Evolutionary conservation across 371 early-diverging fungal genomes (phyloP).

Genomic region (Phascolomyces articulosus): DNA sequence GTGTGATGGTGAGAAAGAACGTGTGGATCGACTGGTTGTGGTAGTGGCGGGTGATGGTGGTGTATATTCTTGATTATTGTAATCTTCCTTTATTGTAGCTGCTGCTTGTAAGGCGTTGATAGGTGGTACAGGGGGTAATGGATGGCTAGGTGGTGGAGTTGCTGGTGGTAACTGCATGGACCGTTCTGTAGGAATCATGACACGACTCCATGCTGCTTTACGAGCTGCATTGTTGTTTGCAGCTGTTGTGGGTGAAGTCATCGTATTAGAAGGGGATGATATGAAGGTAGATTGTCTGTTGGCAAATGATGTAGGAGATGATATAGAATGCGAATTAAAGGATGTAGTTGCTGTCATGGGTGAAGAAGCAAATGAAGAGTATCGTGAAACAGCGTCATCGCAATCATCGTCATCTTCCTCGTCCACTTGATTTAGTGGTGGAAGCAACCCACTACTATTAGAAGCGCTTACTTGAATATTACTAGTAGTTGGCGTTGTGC

Average conservation of each 20-base stretch:
- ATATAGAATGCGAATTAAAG: not conserved
- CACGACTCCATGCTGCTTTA: conserved; percentile 7
- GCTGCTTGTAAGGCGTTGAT: conserved; percentile 1
- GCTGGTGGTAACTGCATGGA: conserved; percentile 5
- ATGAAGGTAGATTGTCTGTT: not conserved
- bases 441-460: not conserved
- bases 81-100: not conserved
- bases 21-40: not conserved
- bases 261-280: not conserved
- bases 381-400: conserved; percentile 18
- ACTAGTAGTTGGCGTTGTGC: not conserved
- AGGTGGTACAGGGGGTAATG: conserved; percentile 14
- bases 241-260: conserved; percentile 5
- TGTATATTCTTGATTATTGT: not conserved
- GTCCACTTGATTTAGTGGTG: conserved; percentile 13
- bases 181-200: not conserved
- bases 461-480: not conserved
- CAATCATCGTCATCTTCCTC: conserved; percentile 15
- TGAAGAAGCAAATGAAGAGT: conserved; percentile 16
- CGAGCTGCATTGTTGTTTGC: conserved; percentile 9
- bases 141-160: conserved; percentile 16
- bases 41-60: not conserved
- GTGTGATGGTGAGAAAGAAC: conserved; percentile 6
- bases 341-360: conserved; percentile 7
- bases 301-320: not conserved